Conservation (phyloP, 257 asterid species). For the Solanum bulbocastanum region DNA sequence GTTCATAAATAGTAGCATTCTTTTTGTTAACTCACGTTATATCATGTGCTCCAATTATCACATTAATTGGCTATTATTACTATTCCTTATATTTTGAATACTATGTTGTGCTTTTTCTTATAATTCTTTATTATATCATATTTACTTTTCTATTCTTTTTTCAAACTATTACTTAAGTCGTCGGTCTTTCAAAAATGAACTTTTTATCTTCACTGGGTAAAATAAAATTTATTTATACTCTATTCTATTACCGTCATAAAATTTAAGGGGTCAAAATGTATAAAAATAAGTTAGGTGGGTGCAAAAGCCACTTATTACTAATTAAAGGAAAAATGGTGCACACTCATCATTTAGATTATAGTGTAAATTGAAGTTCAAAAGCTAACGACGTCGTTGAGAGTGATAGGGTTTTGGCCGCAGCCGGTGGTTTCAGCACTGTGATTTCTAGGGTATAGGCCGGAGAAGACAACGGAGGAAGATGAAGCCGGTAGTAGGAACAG, state of each 20-base stretch:
- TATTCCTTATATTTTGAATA: too few species aligned
- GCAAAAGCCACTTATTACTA: not conserved
- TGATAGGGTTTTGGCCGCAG: not conserved
- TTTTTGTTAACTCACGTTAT: too few species aligned
- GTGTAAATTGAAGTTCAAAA: not conserved
- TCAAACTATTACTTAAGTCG: too few species aligned
- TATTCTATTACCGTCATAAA: not conserved
- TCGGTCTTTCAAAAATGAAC: too few species aligned
- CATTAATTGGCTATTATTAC: not conserved
- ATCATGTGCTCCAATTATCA: not conserved
- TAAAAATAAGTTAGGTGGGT: not conserved
- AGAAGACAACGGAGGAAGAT: conserved; percentile 9
- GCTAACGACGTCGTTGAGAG: not conserved
- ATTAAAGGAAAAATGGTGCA: not conserved
- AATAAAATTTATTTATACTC: not conserved
- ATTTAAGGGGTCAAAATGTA: not conserved
- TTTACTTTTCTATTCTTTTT: too few species aligned
- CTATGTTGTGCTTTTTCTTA: not conserved
- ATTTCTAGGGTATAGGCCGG: not conserved
- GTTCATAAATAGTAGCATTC: too few species aligned
- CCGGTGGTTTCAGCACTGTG: not conserved
- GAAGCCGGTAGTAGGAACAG: conserved; percentile 83
- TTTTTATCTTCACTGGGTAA: not conserved
- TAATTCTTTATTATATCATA: not conserved
- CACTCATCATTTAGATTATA: not conserved